phyloP scores from a whole-genome alignment of 768 basidiomycete genomes.

The Boletus sp. region DNA sequence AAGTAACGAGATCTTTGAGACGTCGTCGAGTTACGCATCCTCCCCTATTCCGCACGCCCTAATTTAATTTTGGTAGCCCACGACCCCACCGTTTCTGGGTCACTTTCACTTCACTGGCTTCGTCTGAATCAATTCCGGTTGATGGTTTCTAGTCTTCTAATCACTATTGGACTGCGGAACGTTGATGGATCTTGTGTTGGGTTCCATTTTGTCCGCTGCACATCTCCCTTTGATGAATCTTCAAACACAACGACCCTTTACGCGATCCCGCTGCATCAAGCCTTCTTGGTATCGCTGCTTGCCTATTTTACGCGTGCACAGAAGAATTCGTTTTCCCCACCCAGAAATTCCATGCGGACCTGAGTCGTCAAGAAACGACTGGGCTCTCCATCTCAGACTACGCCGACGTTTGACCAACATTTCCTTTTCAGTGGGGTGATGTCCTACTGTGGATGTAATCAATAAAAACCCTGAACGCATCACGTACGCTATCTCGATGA shows the following conservation, averaged over 20 bases:
- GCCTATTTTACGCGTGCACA: slow-evolving; percentile 59
- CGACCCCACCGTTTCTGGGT: slow-evolving; percentile 51
- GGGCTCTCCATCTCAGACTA: slow-evolving; percentile 41
- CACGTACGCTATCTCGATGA: slow-evolving; percentile 56
- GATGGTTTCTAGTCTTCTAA: slow-evolving; percentile 41
- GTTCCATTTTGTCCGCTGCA: slow-evolving; percentile 46
- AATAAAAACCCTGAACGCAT: slow-evolving; percentile 51
- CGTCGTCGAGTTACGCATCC: slow-evolving; percentile 27
- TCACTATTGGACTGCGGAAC: slow-evolving; percentile 57
- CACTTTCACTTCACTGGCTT: slow-evolving; percentile 50
- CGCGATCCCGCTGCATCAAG: slow-evolving; percentile 42
- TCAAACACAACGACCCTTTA: slow-evolving; percentile 39
- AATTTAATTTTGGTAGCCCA: slow-evolving; percentile 40
- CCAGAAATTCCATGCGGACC: slow-evolving; percentile 53
- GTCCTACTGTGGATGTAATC: slow-evolving; percentile 47
- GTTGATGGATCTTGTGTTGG: slow-evolving; percentile 54
- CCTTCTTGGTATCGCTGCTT: slow-evolving; percentile 55
- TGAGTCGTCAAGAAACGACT: slow-evolving; percentile 52
- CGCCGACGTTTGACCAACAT: slow-evolving; percentile 48
- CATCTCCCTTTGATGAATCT: slow-evolving; percentile 52
- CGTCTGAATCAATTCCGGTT: slow-evolving; percentile 56
- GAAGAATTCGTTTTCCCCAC: slow-evolving; percentile 55
- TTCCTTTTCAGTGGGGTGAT: slow-evolving; percentile 46
- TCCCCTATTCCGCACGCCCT: slow-evolving; percentile 8
- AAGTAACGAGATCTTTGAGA: slow-evolving; percentile 40